Evolutionary conservation across 129 eudicot genomes (phyloP).

Genomic region (Silybum marianum): DNA sequence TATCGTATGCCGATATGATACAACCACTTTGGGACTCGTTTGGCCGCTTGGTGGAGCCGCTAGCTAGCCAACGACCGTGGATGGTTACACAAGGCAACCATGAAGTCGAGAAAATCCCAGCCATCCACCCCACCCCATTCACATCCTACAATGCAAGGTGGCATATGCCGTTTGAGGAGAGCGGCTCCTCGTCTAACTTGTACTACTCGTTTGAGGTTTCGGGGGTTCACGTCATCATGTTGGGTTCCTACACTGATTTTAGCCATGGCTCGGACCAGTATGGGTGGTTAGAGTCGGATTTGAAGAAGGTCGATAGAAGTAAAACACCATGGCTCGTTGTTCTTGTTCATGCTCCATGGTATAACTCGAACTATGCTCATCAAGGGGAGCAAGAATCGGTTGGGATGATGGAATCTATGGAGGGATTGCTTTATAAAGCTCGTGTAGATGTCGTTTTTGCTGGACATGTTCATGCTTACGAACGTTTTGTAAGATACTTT

Average conservation of each 20-base stretch:
- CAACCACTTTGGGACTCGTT: constrained; percentile 78
- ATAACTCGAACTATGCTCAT: constrained; percentile 70
- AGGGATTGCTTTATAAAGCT: constrained; percentile 55
- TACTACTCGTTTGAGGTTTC: constrained; percentile 71
- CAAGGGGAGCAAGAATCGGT: constrained; percentile 57
- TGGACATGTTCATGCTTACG: constrained; percentile 89
- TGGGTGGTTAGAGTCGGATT: constrained; percentile 59
- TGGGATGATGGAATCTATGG: constrained; percentile 66
- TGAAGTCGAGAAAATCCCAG: constrained; percentile 55
- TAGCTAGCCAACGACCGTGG: constrained; percentile 81
- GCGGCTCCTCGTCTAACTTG: constrained; percentile 62
- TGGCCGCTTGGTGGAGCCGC: constrained; percentile 62
- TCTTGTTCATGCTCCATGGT: constrained; percentile 81
- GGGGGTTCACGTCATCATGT: constrained; percentile 71
- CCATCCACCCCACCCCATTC: constrained; percentile 33
- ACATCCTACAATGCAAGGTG: constrained; percentile 81
- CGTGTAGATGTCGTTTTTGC: constrained; percentile 67
- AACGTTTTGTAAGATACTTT: constrained; percentile 60
- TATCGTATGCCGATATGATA: constrained; percentile 59
- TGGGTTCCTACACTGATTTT: constrained; percentile 78
- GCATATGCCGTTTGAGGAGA: constrained; percentile 79
- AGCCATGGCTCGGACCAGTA: constrained; percentile 58
- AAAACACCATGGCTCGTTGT: constrained; percentile 73
- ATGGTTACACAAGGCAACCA: constrained; percentile 96
- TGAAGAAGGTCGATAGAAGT: constrained; percentile 53